These are phyloP conservation scores for Geotrichum restrictum DNA, from an alignment of 1,139 yeast species.

Conservation along the genomic window DNA sequence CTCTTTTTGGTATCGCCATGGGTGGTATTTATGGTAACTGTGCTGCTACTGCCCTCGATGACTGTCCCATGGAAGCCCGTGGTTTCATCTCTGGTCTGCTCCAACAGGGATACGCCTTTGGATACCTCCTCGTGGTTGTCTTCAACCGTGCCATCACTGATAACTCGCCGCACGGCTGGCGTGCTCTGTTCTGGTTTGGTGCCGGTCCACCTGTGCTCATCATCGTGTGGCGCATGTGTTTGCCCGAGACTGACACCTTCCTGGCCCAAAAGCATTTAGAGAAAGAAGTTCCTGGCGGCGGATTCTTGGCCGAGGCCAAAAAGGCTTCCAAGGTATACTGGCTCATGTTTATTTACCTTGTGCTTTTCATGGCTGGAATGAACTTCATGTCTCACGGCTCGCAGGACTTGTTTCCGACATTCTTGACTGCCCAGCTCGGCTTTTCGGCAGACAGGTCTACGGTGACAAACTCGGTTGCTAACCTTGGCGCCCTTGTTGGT, in stretches of 20 bases:
- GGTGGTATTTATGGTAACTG: constrained; percentile 71
- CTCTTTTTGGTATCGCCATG: constrained; percentile 63
- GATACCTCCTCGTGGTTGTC: constrained; percentile 59
- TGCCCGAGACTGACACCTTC: constrained; percentile 64
- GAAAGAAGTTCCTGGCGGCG: constrained; percentile 39
- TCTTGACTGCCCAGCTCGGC: constrained; percentile 51
- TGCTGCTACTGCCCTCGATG: constrained; percentile 64
- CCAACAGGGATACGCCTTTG: constrained; percentile 73
- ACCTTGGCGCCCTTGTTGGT: constrained; percentile 65
- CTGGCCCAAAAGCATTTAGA: constrained; percentile 34
- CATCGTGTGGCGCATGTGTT: constrained; percentile 49
- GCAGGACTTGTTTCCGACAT: constrained; percentile 68
- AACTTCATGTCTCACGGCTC: constrained; percentile 72
- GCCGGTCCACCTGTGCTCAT: constrained; percentile 64
- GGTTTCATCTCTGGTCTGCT: constrained; percentile 64
- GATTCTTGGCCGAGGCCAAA: constrained; percentile 31
- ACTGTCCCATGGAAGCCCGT: constrained; percentile 55
- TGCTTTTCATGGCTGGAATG: constrained; percentile 59
- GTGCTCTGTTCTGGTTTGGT: constrained; percentile 76
- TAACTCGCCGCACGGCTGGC: constrained; percentile 58
- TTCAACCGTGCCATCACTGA: constrained; percentile 55
- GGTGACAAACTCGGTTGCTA: constrained; percentile 66
- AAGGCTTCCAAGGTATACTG: constrained; percentile 38
- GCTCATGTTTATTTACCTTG: constrained; percentile 47
- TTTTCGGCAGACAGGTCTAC: constrained; percentile 53